Percentiles rank a stretch among this genome's conserved stretches.
These are phyloP conservation scores for Scedosporium minutisporum DNA, from an alignment of 2,329 filamentous ascomycete genomes.

Conservation along the genomic window DNA sequence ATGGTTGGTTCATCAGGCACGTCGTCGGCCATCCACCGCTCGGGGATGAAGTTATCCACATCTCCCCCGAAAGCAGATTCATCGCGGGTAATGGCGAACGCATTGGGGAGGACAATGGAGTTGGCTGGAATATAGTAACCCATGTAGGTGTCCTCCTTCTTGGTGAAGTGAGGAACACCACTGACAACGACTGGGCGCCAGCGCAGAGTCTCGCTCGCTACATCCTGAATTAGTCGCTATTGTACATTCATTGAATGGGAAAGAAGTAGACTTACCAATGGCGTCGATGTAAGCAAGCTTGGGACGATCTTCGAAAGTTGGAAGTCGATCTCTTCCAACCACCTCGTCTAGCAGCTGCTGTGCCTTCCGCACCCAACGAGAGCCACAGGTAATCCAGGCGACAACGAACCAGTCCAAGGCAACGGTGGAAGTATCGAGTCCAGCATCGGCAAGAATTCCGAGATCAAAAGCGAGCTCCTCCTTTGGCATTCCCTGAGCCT, in stretches of 20 bases:
- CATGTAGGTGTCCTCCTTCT: conserved; percentile 23
- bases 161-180: conserved; percentile 28
- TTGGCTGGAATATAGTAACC: conserved; percentile 32
- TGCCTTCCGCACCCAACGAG: conserved; percentile 22
- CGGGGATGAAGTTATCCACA: conserved; percentile 19
- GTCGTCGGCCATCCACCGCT: conserved; percentile 19
- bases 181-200: conserved; percentile 31
- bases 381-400: conserved; percentile 17
- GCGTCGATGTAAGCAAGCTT: conserved; percentile 32
- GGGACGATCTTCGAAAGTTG: conserved; percentile 26
- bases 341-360: conserved; percentile 30
- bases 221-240: not conserved
- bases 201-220: conserved; percentile 30
- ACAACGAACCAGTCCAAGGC: conserved; percentile 22
- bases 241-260: not conserved
- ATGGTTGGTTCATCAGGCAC: not conserved
- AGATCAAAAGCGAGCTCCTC: conserved; percentile 23
- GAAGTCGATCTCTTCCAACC: conserved; percentile 27
- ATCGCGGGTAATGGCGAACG: conserved; percentile 27
- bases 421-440: conserved; percentile 20
- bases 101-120: conserved; percentile 31
- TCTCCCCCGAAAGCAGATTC: conserved; percentile 29
- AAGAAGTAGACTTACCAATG: conserved; percentile 12
- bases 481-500: conserved; percentile 14
- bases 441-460: conserved; percentile 20